Evolutionary conservation across 208 protist species (phyloP).

Genomic region (Trypanosoma melophagium): DNA sequence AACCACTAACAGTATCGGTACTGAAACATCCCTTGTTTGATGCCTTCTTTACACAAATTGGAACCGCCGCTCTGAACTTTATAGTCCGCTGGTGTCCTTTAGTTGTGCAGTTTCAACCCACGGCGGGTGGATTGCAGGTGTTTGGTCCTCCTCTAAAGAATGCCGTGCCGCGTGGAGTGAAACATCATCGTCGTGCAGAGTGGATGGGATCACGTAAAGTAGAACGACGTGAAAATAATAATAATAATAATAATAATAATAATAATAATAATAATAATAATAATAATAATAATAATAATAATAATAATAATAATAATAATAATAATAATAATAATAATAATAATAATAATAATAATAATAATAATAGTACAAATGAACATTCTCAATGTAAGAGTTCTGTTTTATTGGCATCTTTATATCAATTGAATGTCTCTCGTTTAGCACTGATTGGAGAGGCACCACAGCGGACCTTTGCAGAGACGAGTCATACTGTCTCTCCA

Average conservation of each 20-base stretch:
- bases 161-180: conserved; percentile 6
- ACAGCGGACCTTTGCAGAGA: conserved; percentile 16
- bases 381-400: not conserved
- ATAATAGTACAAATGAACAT: not conserved
- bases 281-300: no score
- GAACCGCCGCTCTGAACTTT: conserved; percentile 38
- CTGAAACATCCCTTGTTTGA: conserved; percentile 46
- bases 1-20: conserved; percentile 38
- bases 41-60: conserved; percentile 37
- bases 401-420: conserved; percentile 16
- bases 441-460: conserved; percentile 17
- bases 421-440: conserved; percentile 26
- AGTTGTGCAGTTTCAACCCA: conserved; percentile 58
- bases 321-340: not conserved
- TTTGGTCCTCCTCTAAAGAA: conserved; percentile 53
- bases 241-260: no score
- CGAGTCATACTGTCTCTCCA: not conserved
- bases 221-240: conserved; percentile 17
- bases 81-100: conserved; percentile 47
- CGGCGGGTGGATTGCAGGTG: conserved; percentile 62
- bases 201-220: conserved; percentile 7
- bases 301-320: no score
- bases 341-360: not conserved
- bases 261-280: no score
- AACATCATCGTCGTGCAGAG: conserved; percentile 1